These are phyloP conservation scores for Kwoniella botswanensis DNA, from an alignment of 768 basidiomycete species.

Conservation along the genomic window DNA sequence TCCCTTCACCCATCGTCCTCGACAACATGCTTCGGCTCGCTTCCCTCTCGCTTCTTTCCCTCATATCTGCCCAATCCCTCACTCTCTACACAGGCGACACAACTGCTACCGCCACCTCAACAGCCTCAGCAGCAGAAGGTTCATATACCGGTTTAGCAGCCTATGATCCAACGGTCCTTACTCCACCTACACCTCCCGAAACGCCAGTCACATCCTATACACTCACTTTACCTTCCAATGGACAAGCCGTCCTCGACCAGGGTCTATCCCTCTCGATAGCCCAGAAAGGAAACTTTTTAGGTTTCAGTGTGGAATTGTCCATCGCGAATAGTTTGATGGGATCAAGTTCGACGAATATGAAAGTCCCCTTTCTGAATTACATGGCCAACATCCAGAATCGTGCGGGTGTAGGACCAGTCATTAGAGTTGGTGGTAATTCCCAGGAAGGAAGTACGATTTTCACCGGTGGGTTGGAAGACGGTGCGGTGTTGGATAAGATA, in stretches of 20 bases:
- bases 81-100: slow-evolving; percentile 23
- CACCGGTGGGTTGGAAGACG: slow-evolving; percentile 62
- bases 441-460: slow-evolving; percentile 69
- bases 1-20: background rate
- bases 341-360: slow-evolving; percentile 61
- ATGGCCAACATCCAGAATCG: slow-evolving; percentile 73
- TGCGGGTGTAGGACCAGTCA: slow-evolving; percentile 67
- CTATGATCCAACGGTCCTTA: slow-evolving; percentile 35
- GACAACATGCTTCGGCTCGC: background rate
- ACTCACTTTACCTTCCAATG: slow-evolving; percentile 30
- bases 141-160: slow-evolving; percentile 35
- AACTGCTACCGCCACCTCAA: slow-evolving; percentile 10
- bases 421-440: slow-evolving; percentile 77
- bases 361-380: slow-evolving; percentile 74
- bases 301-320: slow-evolving; percentile 78
- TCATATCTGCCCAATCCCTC: slow-evolving; percentile 8
- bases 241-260: slow-evolving; percentile 19
- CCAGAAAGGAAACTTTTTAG: slow-evolving; percentile 68
- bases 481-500: slow-evolving; percentile 64
- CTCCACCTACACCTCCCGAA: slow-evolving; percentile 35
- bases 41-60: slow-evolving; percentile 1
- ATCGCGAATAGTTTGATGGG: slow-evolving; percentile 67
- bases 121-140: slow-evolving; percentile 14
- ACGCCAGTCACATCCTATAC: slow-evolving; percentile 31
- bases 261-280: slow-evolving; percentile 59